These are phyloP conservation scores for Verticillium nonalfalfae DNA, from an alignment of 2,329 filamentous ascomycete genomes.

Conservation along the genomic window DNA sequence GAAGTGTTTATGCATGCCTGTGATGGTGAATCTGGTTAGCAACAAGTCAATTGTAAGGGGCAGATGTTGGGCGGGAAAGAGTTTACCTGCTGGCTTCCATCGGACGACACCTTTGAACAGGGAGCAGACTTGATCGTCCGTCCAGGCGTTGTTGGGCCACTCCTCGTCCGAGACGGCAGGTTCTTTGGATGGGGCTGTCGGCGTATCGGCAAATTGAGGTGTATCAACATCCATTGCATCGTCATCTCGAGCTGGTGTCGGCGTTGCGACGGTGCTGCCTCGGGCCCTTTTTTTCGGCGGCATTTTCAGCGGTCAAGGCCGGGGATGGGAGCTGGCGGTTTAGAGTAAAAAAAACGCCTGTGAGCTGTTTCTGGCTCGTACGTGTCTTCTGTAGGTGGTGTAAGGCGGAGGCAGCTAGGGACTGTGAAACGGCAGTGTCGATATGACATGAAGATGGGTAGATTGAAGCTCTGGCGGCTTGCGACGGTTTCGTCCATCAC, in stretches of 20 bases:
- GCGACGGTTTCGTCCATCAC: background rate
- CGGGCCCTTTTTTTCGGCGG: slow-evolving; percentile 65
- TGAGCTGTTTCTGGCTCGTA: background rate
- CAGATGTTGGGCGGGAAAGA: background rate
- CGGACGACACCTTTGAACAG: slow-evolving; percentile 88
- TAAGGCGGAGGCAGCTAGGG: background rate
- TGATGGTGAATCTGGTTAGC: slow-evolving; percentile 12
- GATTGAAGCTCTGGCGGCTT: background rate
- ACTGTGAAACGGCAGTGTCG: background rate
- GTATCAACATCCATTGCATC: slow-evolving; percentile 57
- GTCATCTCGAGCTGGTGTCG: slow-evolving; percentile 44
- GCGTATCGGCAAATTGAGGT: slow-evolving; percentile 46
- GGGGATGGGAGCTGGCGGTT: background rate
- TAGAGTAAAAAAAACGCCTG: background rate
- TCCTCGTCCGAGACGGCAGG: slow-evolving; percentile 24
- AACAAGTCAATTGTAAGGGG: background rate
- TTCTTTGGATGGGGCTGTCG: slow-evolving; percentile 32
- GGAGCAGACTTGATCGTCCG: slow-evolving; percentile 88
- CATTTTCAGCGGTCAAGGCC: slow-evolving; percentile 34
- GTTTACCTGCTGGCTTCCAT: slow-evolving; percentile 88
- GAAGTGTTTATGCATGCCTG: slow-evolving; percentile 91
- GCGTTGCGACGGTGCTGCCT: slow-evolving; percentile 49
- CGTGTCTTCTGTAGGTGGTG: background rate
- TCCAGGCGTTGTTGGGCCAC: slow-evolving; percentile 69
- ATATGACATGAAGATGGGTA: background rate